Percentiles rank a stretch among this genome's conserved stretches.
Evolutionary conservation across 768 basidiomycete genomes (phyloP).

Genomic region (Podaxis pistillaris): DNA sequence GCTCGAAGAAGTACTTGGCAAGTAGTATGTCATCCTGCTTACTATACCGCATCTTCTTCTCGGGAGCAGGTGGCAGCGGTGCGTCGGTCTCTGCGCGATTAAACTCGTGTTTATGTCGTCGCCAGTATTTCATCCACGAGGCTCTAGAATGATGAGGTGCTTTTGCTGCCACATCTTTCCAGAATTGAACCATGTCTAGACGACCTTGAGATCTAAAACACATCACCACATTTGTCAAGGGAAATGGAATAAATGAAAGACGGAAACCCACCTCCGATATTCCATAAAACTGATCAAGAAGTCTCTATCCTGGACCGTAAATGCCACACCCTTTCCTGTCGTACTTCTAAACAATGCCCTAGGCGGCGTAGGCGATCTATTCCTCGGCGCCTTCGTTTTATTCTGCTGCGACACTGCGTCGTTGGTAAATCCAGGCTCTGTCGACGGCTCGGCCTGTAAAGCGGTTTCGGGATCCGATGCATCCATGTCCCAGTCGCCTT

Average conservation of each 20-base stretch:
- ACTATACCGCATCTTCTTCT: slow-evolving; percentile 89
- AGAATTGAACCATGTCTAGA: slow-evolving; percentile 32
- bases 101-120: slow-evolving; percentile 83
- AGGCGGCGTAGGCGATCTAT: slow-evolving; percentile 80
- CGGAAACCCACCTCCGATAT: slow-evolving; percentile 59
- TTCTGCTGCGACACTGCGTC: slow-evolving; percentile 23
- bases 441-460: slow-evolving; percentile 31
- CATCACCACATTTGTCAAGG: slow-evolving; percentile 8
- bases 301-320: slow-evolving; percentile 78
- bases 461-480: slow-evolving; percentile 14
- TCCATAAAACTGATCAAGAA: slow-evolving; percentile 78
- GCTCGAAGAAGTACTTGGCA: slow-evolving; percentile 68
- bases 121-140: slow-evolving; percentile 94
- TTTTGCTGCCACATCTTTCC: slow-evolving; percentile 39
- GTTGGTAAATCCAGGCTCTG: slow-evolving; percentile 45
- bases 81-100: slow-evolving; percentile 64
- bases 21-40: slow-evolving; percentile 76
- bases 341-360: slow-evolving; percentile 79
- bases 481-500: slow-evolving; percentile 42
- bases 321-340: slow-evolving; percentile 87
- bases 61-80: slow-evolving; percentile 71
- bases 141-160: slow-evolving; percentile 90
- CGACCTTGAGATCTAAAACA: slow-evolving; percentile 38
- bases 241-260: neutral
- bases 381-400: slow-evolving; percentile 34